Conservation (phyloP, 768 basidiomycete species). For the Rhodotorula graminis region DNA sequence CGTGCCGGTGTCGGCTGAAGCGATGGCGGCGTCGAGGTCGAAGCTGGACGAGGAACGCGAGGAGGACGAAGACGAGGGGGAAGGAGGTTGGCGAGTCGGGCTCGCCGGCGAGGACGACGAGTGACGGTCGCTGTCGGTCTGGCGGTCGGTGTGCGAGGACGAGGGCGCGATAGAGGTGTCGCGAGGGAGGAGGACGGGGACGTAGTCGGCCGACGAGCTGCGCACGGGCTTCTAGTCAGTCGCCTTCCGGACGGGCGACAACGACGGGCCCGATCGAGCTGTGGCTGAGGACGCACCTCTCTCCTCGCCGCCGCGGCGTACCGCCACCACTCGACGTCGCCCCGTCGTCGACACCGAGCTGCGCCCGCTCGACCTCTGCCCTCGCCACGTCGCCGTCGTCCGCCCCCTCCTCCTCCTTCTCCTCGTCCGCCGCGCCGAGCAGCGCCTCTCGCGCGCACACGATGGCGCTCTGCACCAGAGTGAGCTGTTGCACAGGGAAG, state of each 20-base stretch:
- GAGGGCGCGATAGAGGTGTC: no score
- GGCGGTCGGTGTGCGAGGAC: no score
- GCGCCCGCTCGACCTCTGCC: background rate
- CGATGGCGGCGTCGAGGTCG: background rate
- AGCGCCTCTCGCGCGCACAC: background rate
- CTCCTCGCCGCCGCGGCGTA: no score
- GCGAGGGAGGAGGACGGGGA: background rate
- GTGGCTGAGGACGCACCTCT: no score
- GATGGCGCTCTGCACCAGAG: conserved; percentile 14
- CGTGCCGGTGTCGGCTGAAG: background rate
- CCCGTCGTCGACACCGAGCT: background rate
- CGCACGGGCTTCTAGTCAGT: no score
- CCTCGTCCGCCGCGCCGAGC: background rate
- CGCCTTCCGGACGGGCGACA: no score
- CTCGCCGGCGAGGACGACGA: no score
- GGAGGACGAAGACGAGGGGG: no score
- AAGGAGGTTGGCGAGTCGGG: background rate
- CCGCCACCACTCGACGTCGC: no score
- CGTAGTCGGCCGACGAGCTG: background rate
- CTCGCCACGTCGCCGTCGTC: background rate
- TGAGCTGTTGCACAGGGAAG: background rate
- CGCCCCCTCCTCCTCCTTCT: background rate
- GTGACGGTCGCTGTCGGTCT: background rate
- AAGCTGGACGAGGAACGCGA: no score
- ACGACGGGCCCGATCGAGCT: no score